phyloP scores from a whole-genome alignment of 371 early-diverging fungal genomes.

The Rhizopus arrhizus region DNA sequence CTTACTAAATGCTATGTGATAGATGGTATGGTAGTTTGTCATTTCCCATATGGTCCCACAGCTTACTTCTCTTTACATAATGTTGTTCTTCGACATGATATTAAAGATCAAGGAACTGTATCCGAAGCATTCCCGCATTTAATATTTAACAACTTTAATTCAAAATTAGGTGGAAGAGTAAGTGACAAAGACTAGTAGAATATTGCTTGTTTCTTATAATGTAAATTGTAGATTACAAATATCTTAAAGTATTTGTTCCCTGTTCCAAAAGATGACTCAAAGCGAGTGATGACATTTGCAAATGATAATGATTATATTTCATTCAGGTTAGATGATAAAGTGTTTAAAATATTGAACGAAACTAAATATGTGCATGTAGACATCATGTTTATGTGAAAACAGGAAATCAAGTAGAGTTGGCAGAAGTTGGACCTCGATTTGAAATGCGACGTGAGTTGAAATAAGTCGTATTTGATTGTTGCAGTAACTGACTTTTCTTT shows the following conservation, averaged over 20 bases:
- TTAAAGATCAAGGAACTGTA: slow-evolving; percentile 93
- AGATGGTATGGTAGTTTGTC: slow-evolving; percentile 95
- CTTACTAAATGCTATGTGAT: background rate
- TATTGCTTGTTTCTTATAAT: background rate
- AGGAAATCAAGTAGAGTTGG: slow-evolving; percentile 87
- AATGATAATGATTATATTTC: slow-evolving; percentile 97
- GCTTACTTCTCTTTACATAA: slow-evolving; percentile 97
- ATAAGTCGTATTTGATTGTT: background rate
- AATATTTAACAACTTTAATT: slow-evolving; percentile 92
- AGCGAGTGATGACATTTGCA: slow-evolving; percentile 95
- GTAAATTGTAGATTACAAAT: slow-evolving; percentile 64
- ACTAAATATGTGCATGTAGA: slow-evolving; percentile 39
- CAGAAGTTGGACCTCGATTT: slow-evolving; percentile 98
- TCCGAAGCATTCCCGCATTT: slow-evolving; percentile 96
- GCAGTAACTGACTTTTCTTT: background rate
- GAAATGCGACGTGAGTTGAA: background rate
- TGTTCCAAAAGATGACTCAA: slow-evolving; percentile 94
- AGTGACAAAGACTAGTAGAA: slow-evolving; percentile 13
- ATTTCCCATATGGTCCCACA: slow-evolving; percentile 99
- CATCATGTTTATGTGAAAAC: slow-evolving; percentile 94
- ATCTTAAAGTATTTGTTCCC: slow-evolving; percentile 96
- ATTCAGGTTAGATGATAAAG: slow-evolving; percentile 62
- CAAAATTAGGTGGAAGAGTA: slow-evolving; percentile 85
- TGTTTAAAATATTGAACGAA: background rate
- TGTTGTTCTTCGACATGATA: slow-evolving; percentile 96